Percentiles rank a stretch among this genome's conserved stretches.
Evolutionary conservation across 164 flowering plant species (phyloP).

Genomic region (Saururus chinensis): DNA sequence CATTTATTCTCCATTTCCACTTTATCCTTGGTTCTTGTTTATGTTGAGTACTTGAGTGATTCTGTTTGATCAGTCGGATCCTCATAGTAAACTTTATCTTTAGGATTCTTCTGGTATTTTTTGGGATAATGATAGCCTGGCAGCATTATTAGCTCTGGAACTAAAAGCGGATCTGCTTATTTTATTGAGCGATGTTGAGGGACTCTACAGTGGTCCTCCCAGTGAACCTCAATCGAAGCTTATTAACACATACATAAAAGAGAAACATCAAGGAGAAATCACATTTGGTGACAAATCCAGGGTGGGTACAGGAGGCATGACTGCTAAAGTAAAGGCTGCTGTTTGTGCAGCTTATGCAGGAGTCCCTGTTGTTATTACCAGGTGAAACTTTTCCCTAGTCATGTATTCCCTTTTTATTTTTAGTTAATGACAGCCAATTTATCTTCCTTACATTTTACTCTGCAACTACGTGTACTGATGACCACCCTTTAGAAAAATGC

Average conservation of each 20-base stretch:
- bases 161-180: conserved; percentile 91
- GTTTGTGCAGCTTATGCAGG: conserved; percentile 80
- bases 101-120: conserved; percentile 99
- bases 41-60: background rate
- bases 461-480: no score
- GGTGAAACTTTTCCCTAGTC: conserved; percentile 27
- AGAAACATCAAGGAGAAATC: conserved; percentile 60
- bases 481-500: no score
- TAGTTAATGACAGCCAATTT: no score
- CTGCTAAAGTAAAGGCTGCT: conserved; percentile 99
- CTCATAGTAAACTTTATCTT: conserved; percentile 6
- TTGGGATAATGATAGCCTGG: conserved; percentile 99
- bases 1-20: background rate
- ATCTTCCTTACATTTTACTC: no score
- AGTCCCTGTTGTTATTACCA: conserved; percentile 83
- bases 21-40: background rate
- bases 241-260: conserved; percentile 71
- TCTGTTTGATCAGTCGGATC: background rate
- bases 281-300: conserved; percentile 98
- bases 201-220: conserved; percentile 93
- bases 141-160: conserved; percentile 86
- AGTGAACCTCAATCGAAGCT: conserved; percentile 79
- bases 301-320: conserved; percentile 98
- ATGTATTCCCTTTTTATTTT: no score
- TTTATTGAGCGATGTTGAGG: conserved; percentile 93